These are phyloP conservation scores for Russula foetens DNA, from an alignment of 768 basidiomycete genomes.

Conservation along the genomic window DNA sequence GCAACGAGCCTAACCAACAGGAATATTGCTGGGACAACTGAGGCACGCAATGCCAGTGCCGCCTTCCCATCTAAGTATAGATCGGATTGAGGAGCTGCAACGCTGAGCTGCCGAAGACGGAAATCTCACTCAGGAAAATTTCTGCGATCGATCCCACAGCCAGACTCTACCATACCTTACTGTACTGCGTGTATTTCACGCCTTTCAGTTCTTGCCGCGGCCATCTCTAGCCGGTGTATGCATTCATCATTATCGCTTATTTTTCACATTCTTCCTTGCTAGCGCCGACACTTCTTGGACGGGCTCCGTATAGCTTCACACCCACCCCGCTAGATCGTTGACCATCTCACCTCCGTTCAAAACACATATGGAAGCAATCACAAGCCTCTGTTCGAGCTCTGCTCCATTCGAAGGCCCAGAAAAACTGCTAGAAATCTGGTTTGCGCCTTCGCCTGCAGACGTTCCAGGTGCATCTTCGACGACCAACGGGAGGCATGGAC, in stretches of 20 bases:
- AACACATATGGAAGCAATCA: conserved; percentile 4
- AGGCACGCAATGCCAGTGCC: too few species aligned
- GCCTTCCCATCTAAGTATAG: too few species aligned
- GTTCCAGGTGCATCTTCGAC: conserved; percentile 40
- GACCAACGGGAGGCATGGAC: conserved; percentile 48
- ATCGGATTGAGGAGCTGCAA: background rate
- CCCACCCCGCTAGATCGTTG: background rate
- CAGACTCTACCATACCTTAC: background rate
- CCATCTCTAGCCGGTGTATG: conserved; percentile 12
- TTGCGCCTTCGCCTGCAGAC: conserved; percentile 65
- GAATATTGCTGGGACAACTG: too few species aligned
- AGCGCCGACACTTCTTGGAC: background rate
- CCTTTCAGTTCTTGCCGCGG: too few species aligned
- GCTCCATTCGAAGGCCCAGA: conserved; percentile 88
- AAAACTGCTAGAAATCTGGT: conserved; percentile 97
- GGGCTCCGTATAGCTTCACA: background rate
- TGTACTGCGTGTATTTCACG: too few species aligned
- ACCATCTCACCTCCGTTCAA: background rate
- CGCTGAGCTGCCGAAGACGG: background rate
- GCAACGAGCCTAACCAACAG: background rate
- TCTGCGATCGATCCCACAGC: background rate
- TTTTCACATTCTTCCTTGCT: conserved; percentile 3
- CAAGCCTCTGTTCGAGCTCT: background rate
- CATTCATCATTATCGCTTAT: conserved; percentile 6
- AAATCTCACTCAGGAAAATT: background rate